Evolutionary conservation across 192 early-diverging fungal species (phyloP), one percentile per base, ranked within the genome.

Genomic region (Mortierella claussenii): DNA sequence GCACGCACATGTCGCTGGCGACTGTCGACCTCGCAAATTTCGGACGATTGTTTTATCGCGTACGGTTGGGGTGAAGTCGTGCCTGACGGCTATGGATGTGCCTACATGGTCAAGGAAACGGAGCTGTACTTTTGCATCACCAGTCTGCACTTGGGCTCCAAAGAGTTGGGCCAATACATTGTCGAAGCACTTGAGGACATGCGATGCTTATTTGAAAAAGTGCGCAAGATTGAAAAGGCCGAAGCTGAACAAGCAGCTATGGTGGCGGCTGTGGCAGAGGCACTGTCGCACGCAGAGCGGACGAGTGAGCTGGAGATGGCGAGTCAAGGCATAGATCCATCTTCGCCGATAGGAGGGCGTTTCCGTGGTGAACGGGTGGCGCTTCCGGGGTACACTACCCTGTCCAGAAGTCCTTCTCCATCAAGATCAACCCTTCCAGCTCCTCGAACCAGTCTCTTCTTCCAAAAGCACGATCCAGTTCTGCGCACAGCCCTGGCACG

Each of bases 31-130:
- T 76, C 73, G n/a, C 73, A 76, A 43, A 76, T 76, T 47, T 76
- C 73, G 47, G 73, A 76, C 47, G 73, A 76, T 30, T 76, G 73
- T 42, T 70, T 80, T 49, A 80, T 54, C 60, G 65, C 70, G 59
- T 85, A 60, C 85, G 89, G 23, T 88, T 91, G 49, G 95, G 95
- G 33, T 91, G 95, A 85, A 89, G 94, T 52, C 79, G 89, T 61
- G 84, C 85, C 87, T 1, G 90, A 95, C 63, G 92, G 93, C 3
- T 97, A 94, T 65, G 94, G 93, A 26, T 91, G 95, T 71, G 95
- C 95, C 69, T 97, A 97, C 78, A 93, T 92, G 63, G 78, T 70
- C 74, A 92, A 21, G 82, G 81, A 52, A 55, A 70, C 40, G 45
- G 80, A 51, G 51, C 91, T 82, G 88, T 91, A 34, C 87, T 93